Evolutionary conservation across 305 asterid species (phyloP).

Genomic region (Fraxinus nigra): DNA sequence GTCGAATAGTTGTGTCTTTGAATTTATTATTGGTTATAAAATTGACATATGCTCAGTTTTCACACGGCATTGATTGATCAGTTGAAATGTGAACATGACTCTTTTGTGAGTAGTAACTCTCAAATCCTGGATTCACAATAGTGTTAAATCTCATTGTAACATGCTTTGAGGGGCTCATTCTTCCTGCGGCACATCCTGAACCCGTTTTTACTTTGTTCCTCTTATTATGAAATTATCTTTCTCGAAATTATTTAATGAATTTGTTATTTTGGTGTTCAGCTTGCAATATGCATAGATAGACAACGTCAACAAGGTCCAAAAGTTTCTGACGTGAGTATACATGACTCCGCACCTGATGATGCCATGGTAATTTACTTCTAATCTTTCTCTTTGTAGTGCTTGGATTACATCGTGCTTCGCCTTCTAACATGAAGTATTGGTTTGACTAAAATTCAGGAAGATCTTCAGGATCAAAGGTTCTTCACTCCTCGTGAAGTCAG

Average conservation of each 20-base stretch:
- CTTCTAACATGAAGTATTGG: constrained; percentile 15
- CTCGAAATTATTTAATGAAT: background rate
- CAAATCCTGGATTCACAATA: background rate
- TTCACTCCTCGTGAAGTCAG: constrained; percentile 37
- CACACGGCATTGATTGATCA: background rate
- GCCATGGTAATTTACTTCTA: constrained; percentile 35
- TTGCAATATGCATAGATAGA: constrained; percentile 74
- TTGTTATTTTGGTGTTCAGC: constrained; percentile 43
- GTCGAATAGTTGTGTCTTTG: background rate
- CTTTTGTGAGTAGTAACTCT: background rate
- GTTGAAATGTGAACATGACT: background rate
- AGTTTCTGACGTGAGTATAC: constrained; percentile 35
- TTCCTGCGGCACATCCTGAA: background rate
- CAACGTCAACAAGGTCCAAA: constrained; percentile 45
- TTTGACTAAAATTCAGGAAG: constrained; percentile 42
- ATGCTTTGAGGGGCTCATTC: background rate
- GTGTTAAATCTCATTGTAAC: background rate
- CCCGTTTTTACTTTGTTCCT: background rate
- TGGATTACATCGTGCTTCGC: constrained; percentile 11
- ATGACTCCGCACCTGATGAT: constrained; percentile 31
- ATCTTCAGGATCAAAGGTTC: constrained; percentile 33
- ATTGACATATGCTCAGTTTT: background rate
- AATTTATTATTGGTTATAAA: background rate
- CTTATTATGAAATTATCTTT: background rate
- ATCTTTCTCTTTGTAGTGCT: constrained; percentile 26